Percentiles rank a stretch among this genome's conserved stretches.
phyloP scores from a whole-genome alignment of 345 rosid species.

The Gossypioides kirkii region DNA sequence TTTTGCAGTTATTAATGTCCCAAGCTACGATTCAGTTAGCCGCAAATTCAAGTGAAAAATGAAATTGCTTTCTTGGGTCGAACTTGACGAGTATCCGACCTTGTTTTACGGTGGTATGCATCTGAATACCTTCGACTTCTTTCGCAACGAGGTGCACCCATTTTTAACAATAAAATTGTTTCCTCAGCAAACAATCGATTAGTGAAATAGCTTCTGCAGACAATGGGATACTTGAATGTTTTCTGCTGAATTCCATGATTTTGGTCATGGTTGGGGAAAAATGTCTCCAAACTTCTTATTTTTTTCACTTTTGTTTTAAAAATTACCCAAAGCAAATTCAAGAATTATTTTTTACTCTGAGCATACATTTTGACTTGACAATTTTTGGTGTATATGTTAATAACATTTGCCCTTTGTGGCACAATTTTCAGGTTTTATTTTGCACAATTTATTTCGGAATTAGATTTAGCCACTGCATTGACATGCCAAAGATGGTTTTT shows the following conservation, averaged over 20 bases:
- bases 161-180: constrained; percentile 26
- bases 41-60: constrained; percentile 43
- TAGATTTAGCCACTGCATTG: too few species aligned
- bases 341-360: neutral
- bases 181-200: constrained; percentile 9
- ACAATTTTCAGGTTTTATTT: neutral
- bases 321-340: neutral
- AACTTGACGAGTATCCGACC: neutral
- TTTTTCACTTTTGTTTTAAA: constrained; percentile 4
- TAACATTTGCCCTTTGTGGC: neutral
- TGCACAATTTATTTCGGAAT: too few species aligned
- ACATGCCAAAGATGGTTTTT: too few species aligned
- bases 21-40: constrained; percentile 65
- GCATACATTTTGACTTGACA: neutral
- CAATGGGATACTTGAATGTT: neutral
- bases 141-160: neutral
- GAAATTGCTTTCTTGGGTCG: neutral
- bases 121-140: constrained; percentile 8
- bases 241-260: neutral
- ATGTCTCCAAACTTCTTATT: neutral
- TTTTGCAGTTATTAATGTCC: constrained; percentile 49
- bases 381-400: neutral
- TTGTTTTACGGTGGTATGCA: constrained; percentile 10
- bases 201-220: neutral
- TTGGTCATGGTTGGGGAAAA: neutral